Percentiles rank a stretch among this genome's conserved stretches.
These are phyloP conservation scores for Adansonia digitata DNA, from an alignment of 345 rosid species.

Conservation along the genomic window DNA sequence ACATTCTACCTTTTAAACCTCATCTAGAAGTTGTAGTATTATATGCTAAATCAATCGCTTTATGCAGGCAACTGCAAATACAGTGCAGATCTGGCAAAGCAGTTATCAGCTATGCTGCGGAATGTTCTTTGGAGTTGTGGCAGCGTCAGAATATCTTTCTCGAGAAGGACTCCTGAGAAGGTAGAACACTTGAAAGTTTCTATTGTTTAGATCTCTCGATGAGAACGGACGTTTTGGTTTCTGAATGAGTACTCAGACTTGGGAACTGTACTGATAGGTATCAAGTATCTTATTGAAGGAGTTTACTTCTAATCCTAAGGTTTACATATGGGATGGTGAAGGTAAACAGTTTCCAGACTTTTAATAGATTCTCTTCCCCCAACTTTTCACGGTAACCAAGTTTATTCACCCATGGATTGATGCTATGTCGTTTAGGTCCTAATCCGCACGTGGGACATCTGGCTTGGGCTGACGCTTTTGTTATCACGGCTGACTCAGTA, in stretches of 20 bases:
- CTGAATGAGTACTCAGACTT: not conserved
- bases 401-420: not conserved
- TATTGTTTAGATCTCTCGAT: not conserved
- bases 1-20: not conserved
- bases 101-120: conserved; percentile 48
- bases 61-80: conserved; percentile 63
- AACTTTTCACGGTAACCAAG: not conserved
- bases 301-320: conserved; percentile 53
- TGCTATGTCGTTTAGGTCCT: conserved; percentile 42
- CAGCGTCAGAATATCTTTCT: conserved; percentile 77
- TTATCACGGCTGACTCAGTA: conserved; percentile 90
- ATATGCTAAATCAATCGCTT: conserved; percentile 4
- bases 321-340: conserved; percentile 76
- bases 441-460: conserved; percentile 91
- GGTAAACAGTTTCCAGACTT: conserved; percentile 29
- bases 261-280: conserved; percentile 31
- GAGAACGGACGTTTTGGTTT: not conserved
- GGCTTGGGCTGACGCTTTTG: conserved; percentile 91
- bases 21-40: not conserved
- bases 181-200: not conserved
- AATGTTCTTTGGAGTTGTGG: conserved; percentile 81
- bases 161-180: conserved; percentile 24
- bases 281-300: conserved; percentile 42
- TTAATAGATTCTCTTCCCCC: not conserved
- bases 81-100: conserved; percentile 69